Base-by-base conservation (phyloP, 2,329 filamentous ascomycete genomes). In the Metarhizium guizhouense region DNA sequence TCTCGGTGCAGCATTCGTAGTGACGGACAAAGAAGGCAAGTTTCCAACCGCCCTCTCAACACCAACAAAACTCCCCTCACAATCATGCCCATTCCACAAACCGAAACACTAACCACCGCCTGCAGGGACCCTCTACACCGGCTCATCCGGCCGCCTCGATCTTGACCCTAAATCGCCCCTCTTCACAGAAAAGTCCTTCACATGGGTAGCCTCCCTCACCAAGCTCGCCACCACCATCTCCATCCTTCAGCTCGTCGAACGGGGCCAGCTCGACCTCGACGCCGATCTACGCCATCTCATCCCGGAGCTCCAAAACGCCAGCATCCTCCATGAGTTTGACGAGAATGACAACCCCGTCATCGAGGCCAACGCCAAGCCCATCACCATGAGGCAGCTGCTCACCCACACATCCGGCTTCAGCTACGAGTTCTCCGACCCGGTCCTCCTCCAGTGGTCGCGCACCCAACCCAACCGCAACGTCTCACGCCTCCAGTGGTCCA, bases 341-440 rank as follows among this genome's bases (percentile, higher is more conserved):
- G 61, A 61, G 0, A 60, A 68, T 5, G 71, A 63, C 25, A 59
- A 65, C 36, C 73, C 75, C 0, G 64, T 72, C 5, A 65, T 75
- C 5, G 66, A 70, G 51, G 64, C 68, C 6, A 73, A 74, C 57
- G 62, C 58, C 2, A 60, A 55, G 14, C 65, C 71, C 14, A 70
- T 78, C 53, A 75, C 72, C 0, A 62, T 76, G 20, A 67, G 70
- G 68, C 70, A 67, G 25, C 69, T 82, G 0, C 69, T 83, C 3
- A 76, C 74, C 0, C 80, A 83, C 62, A 76, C 77, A 0, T 65
- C 71, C 6, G 80, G 80, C 2, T 56, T 79, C 0, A 69, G 67
- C 1, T 77, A 79, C 61, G 75, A 77, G 47, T 42, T 68, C 13
- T 62, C 66, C 16, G 70, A 77, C 52, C 69, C 74, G 0, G 66